A percentile compares a stretch with the other conserved stretches of the same genome.
Evolutionary conservation across 2,329 filamentous ascomycete species (phyloP).

Genomic region (Aureobasidium lini): DNA sequence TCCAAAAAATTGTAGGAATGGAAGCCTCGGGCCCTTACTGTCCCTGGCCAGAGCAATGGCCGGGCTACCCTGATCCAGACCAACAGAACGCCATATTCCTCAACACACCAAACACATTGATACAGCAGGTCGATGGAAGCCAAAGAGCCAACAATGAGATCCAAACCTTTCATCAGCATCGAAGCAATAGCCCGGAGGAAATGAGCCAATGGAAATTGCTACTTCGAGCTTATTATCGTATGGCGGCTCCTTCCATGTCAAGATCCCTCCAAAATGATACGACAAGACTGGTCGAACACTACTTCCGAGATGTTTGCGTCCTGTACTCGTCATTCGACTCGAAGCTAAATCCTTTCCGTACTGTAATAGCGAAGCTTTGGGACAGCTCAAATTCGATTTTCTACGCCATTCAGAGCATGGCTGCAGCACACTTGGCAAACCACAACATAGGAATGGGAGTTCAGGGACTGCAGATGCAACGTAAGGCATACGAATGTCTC

Average conservation of each 20-base stretch:
- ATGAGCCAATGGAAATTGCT: slow-evolving; percentile 15
- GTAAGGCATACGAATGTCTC: slow-evolving; percentile 37
- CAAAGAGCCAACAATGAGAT: not conserved
- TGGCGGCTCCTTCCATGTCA: slow-evolving; percentile 27
- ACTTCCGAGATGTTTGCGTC: slow-evolving; percentile 55
- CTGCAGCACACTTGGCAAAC: slow-evolving; percentile 22
- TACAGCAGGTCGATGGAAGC: not conserved
- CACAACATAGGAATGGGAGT: slow-evolving; percentile 20
- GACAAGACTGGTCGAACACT: slow-evolving; percentile 54
- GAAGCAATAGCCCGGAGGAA: not conserved
- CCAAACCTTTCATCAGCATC: not conserved
- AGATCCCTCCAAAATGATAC: slow-evolving; percentile 39
- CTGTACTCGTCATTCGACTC: slow-evolving; percentile 60
- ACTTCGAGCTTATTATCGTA: slow-evolving; percentile 19
- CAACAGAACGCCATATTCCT: not conserved
- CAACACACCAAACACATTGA: not conserved
- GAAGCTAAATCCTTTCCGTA: slow-evolving; percentile 53
- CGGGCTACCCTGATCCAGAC: not conserved
- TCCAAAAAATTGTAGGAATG: not conserved
- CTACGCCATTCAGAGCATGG: slow-evolving; percentile 56
- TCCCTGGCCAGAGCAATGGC: not conserved
- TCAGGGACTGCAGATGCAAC: slow-evolving; percentile 19
- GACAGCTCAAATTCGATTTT: slow-evolving; percentile 52
- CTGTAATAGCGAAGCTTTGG: slow-evolving; percentile 51
- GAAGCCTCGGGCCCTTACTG: not conserved